Percentiles rank a stretch among this genome's conserved stretches.
These are phyloP conservation scores for Gnaphalium uliginosum DNA, from an alignment of 129 eudicot species.

Conservation along the genomic window DNA sequence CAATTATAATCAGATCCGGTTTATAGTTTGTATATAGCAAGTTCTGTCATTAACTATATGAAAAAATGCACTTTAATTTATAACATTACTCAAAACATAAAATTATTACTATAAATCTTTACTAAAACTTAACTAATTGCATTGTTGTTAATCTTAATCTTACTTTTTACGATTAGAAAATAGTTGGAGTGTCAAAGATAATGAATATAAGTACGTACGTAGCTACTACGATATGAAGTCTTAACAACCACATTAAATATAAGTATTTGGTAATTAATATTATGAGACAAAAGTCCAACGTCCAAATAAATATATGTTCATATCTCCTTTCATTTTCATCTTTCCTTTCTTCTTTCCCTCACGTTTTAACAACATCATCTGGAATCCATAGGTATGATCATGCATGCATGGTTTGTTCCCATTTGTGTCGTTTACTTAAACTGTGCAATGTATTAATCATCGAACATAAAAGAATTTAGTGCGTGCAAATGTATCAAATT, in stretches of 20 bases:
- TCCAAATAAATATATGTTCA: slow-evolving; percentile 13
- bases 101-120: no score
- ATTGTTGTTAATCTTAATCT: no score
- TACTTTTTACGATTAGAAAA: no score
- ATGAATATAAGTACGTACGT: background rate
- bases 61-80: no score
- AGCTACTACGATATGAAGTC: slow-evolving; percentile 17
- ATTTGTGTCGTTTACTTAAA: background rate
- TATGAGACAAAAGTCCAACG: slow-evolving; percentile 30
- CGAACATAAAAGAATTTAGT: no score
- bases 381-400: slow-evolving; percentile 19
- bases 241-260: slow-evolving; percentile 28
- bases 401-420: background rate
- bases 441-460: no score
- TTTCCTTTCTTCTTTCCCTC: slow-evolving; percentile 34
- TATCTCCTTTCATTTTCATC: slow-evolving; percentile 33
- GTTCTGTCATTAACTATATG: no score
- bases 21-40: no score
- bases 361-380: slow-evolving; percentile 35
- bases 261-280: slow-evolving; percentile 7
- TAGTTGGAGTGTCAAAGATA: slow-evolving; percentile 23
- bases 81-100: no score
- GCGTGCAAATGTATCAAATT: no score
- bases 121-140: no score
- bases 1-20: no score